Evolutionary conservation across 1,284 basidiomycete species (phyloP).

Genomic region (Schizopora paradoxa): DNA sequence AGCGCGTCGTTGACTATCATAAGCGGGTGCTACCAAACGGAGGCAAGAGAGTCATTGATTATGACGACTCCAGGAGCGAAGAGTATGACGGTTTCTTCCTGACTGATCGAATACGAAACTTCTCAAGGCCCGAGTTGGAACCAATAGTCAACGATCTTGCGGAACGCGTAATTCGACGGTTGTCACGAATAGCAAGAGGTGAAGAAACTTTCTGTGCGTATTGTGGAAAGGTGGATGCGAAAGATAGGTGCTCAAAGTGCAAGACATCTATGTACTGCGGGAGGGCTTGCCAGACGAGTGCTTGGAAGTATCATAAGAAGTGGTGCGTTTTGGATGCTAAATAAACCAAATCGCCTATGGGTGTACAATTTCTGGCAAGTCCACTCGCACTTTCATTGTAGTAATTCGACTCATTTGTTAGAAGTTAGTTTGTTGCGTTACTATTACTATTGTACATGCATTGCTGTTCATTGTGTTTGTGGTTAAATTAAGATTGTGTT

Average conservation of each 20-base stretch:
- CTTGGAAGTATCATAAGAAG: constrained; percentile 13
- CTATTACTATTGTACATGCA: too few species aligned
- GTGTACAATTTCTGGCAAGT: too few species aligned
- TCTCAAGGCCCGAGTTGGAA: constrained; percentile 1
- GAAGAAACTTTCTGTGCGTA: constrained; percentile 9
- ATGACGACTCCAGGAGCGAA: constrained; percentile 1
- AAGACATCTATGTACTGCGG: constrained; percentile 6
- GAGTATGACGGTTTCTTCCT: not conserved
- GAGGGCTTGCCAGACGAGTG: constrained; percentile 7
- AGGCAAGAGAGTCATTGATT: not conserved
- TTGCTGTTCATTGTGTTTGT: too few species aligned
- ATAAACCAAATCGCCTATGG: too few species aligned
- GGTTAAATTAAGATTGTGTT: too few species aligned
- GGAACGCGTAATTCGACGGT: constrained; percentile 5
- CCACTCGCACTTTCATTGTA: too few species aligned
- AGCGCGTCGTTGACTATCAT: constrained; percentile 1
- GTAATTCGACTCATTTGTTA: too few species aligned
- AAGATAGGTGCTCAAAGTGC: constrained; percentile 7
- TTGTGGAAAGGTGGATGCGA: constrained; percentile 15
- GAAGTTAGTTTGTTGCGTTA: too few species aligned
- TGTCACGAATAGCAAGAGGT: constrained; percentile 3
- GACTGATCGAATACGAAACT: too few species aligned
- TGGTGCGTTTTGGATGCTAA: too few species aligned
- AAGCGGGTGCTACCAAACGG: constrained; percentile 2
- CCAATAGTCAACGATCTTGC: constrained; percentile 6